Evolutionary conservation across 345 rosid genomes (phyloP), one percentile per base, ranked within the genome.

Genomic region (Brassica incana): DNA sequence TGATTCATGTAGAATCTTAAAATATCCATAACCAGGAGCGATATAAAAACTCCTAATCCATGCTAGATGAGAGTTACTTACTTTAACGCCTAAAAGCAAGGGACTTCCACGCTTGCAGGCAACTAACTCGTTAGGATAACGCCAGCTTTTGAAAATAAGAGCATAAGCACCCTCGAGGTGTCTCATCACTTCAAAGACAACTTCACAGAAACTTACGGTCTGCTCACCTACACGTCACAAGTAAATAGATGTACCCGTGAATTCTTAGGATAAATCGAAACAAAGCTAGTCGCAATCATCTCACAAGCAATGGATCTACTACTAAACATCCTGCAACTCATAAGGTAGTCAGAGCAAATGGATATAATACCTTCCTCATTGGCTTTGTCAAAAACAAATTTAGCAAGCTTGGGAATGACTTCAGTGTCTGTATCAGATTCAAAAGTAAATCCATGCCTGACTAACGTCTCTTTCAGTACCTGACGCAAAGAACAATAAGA

Each of bases 131-230:
- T 95, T 90, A 23, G 96, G 98, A 83, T 95, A 95, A 78, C 91
- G 98, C 67, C 81, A 77, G 80, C 99, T 95, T 85, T 93, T 95
- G 78, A 95, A 93, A 18, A 93, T 85, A 78, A 95, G 99, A 67
- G 99, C 99, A 85, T 93, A 95, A 52, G 99, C 99, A 78, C 99
- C 99, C 78, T 93, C 99, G 72, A 95, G 96, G 77, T 90, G 98
- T 77, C 94, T 87, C 94, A 95, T 89, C 74, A 95, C 97, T 86
- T 95, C 99, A 75, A 90, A 85, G 30, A 95, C 98, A 83, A 95
- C 98, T 82, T 93, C 93, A 83, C 93, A 86, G 83, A 95, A 95
- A 52, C 94, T 80, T 61, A 89, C 94, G 25, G 85, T 81, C 76
- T 84, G 88, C 61, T 74, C 90, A 78, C 93, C 98, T 95, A 87